A percentile compares a stretch with the other conserved stretches of the same genome.
phyloP scores from a whole-genome alignment of 768 basidiomycete species.

The Kondoa malvinella region DNA sequence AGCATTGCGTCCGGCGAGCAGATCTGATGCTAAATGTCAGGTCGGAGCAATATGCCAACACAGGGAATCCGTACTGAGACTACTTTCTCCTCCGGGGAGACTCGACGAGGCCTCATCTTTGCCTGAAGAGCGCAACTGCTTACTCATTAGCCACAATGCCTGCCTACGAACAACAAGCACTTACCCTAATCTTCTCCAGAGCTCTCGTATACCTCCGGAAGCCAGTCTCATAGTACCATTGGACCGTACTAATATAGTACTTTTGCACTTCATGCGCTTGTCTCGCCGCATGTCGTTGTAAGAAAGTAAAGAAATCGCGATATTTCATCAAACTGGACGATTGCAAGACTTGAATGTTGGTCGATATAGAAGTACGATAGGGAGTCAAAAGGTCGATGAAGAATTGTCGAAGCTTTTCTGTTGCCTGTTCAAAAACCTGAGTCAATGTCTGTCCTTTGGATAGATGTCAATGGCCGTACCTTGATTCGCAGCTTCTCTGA shows the following conservation, averaged over 20 bases:
- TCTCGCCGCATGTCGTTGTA: slow-evolving; percentile 60
- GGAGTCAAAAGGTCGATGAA: slow-evolving; percentile 70
- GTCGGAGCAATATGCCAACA: background rate
- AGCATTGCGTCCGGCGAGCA: background rate
- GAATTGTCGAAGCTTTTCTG: slow-evolving; percentile 71
- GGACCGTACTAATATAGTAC: slow-evolving; percentile 62
- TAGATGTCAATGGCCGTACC: slow-evolving; percentile 38
- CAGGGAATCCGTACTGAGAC: background rate
- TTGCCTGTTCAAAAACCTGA: slow-evolving; percentile 42
- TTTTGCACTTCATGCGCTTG: slow-evolving; percentile 77
- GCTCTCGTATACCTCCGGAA: slow-evolving; percentile 76
- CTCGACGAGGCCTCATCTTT: background rate
- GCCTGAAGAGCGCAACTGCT: slow-evolving; percentile 14
- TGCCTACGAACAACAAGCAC: slow-evolving; percentile 8
- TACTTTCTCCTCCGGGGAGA: background rate
- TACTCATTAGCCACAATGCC: slow-evolving; percentile 3
- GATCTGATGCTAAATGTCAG: background rate
- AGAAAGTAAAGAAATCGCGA: slow-evolving; percentile 59
- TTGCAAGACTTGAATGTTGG: slow-evolving; percentile 85
- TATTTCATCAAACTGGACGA: slow-evolving; percentile 72
- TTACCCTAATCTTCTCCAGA: slow-evolving; percentile 59
- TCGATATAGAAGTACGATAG: slow-evolving; percentile 62
- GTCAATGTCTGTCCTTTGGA: background rate
- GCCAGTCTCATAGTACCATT: slow-evolving; percentile 88
- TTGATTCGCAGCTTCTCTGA: slow-evolving; percentile 75